A percentile compares a stretch with the other conserved stretches of the same genome.
Conservation (phyloP, 1,284 basidiomycete genomes). For the Leccinum subrobustum region DNA sequence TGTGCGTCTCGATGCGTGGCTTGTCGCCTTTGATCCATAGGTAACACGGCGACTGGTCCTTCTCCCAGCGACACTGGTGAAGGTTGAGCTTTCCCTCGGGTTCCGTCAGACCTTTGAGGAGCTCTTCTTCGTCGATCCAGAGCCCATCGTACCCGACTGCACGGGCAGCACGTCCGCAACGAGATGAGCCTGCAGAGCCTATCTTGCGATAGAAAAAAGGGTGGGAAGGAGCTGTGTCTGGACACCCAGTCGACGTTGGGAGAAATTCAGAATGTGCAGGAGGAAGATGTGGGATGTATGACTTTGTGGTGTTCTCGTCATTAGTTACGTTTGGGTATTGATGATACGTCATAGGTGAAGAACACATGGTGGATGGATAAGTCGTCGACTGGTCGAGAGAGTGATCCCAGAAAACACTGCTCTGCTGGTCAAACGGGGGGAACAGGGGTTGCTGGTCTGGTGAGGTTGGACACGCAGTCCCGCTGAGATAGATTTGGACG, state of each 20-base stretch:
- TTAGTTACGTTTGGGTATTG: too few species aligned
- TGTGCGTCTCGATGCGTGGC: slow-evolving; percentile 15
- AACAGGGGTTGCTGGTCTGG: neutral
- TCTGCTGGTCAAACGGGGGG: neutral
- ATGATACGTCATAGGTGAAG: too few species aligned
- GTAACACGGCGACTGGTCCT: slow-evolving; percentile 8
- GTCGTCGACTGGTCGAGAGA: neutral
- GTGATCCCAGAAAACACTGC: neutral
- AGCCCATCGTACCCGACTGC: slow-evolving; percentile 7
- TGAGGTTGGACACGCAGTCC: neutral
- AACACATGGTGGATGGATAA: too few species aligned
- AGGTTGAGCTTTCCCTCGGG: slow-evolving; percentile 6
- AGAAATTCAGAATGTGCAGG: too few species aligned
- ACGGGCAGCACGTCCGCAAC: neutral
- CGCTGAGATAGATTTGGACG: neutral
- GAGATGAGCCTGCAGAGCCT: neutral
- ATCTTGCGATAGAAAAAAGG: too few species aligned
- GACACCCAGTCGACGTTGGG: too few species aligned
- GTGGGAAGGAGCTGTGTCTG: too few species aligned
- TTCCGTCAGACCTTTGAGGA: slow-evolving; percentile 6
- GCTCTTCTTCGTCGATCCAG: slow-evolving; percentile 18
- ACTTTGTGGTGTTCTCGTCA: too few species aligned
- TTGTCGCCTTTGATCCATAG: slow-evolving; percentile 23
- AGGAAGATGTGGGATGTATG: too few species aligned
- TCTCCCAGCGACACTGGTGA: slow-evolving; percentile 13